Base-by-base conservation (phyloP, 441 rosid genomes). In the Populus trichocarpa region DNA sequence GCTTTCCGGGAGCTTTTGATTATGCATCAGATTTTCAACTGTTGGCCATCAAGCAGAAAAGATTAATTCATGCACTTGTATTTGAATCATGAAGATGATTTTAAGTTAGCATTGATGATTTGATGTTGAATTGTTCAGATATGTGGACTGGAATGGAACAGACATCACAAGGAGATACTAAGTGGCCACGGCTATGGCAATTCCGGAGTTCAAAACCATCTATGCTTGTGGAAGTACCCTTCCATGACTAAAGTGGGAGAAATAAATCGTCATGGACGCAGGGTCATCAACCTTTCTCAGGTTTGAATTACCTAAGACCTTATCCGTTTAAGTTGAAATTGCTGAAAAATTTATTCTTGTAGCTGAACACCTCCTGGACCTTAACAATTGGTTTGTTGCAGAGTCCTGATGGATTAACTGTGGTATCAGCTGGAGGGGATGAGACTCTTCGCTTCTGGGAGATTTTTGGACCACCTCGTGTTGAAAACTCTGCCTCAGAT, bases 71-170 rank as follows among this genome's bases (percentile, higher is more conserved):
- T 10, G 57, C 28, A 26, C 36, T 53, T 16, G 5, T 22, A 20
- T 25, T 28, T 67, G 59, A 25, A 6, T 40, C 46, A 40, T 40
- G 46, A 40, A 40, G 46, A 40, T 38, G 46, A 11, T 40, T 67
- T 16, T 68, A 40, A 33, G 10, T 61, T 77, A 26, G 6, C 72
- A 46, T 25, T 65, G 4, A 10, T 38, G 73, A 69, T 72, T 61
- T n/a, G 28, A 42, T 70, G 78, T 26, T 38, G 61, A 40, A 66
- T 25, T 70, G 13, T 65, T n/a, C 86, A 90, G 89, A 79, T 88
- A 32, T 84, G 88, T 81, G 89, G 89, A 40, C 83, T 89, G 79
- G 86, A 86, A 40, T 91, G 92, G 93, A 91, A 87, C 85, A 87
- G 77, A 80, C 91, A 87, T 78, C 90, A 87, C 79, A 83, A 81